Evolutionary conservation across 2,329 filamentous ascomycete genomes (phyloP).

Genomic region (Orbilia oligospora): DNA sequence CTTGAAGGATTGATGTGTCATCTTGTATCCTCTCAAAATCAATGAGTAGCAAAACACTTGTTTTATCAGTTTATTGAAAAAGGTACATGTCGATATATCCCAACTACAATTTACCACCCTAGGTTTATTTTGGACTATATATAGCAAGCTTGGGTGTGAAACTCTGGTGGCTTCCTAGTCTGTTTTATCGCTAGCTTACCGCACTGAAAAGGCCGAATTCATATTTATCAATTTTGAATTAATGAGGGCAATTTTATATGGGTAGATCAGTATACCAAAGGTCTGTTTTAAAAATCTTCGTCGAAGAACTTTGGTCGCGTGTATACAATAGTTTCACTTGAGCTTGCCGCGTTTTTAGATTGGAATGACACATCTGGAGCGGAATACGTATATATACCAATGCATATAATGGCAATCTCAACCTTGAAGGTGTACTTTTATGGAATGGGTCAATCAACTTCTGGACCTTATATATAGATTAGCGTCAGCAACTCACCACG

Average conservation of each 20-base stretch:
- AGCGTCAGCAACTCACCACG: too few species aligned
- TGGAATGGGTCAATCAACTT: neutral
- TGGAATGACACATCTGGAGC: slow-evolving; percentile 22
- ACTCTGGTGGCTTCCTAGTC: slow-evolving; percentile 32
- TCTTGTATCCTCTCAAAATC: slow-evolving; percentile 18
- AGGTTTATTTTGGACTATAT: slow-evolving; percentile 16
- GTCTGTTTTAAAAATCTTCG: slow-evolving; percentile 19
- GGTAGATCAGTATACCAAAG: slow-evolving; percentile 20
- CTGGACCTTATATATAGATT: too few species aligned
- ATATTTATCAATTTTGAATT: too few species aligned
- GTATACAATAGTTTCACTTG: slow-evolving; percentile 10
- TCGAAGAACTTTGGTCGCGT: slow-evolving; percentile 1
- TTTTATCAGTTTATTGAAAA: slow-evolving; percentile 5
- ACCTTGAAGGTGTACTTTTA: neutral
- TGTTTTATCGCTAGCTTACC: too few species aligned
- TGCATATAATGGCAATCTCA: neutral
- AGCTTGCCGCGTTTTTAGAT: neutral
- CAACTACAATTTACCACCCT: slow-evolving; percentile 19
- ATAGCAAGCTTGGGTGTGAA: slow-evolving; percentile 20
- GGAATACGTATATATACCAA: too few species aligned
- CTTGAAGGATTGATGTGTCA: slow-evolving; percentile 3
- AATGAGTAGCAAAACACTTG: slow-evolving; percentile 16
- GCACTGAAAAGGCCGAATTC: slow-evolving; percentile 39
- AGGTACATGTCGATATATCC: too few species aligned
- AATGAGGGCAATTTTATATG: too few species aligned